Percentiles rank a stretch among this genome's conserved stretches.
Evolutionary conservation across 208 protist genomes (phyloP).

Genomic region (Leishmania gerbilli): DNA sequence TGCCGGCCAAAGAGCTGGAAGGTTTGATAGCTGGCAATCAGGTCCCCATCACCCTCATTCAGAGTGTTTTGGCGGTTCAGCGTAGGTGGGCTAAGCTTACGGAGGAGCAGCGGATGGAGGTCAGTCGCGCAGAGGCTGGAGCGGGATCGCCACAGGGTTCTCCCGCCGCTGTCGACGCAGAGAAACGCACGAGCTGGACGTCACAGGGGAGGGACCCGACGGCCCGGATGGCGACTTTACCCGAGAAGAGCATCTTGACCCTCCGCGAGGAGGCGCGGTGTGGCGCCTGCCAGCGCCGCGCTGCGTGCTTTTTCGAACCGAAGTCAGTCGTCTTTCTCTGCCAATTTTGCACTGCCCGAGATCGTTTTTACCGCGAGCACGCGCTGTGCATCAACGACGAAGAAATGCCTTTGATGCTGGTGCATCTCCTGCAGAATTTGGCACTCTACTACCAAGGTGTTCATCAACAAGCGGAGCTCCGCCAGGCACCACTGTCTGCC

Average conservation of each 20-base stretch:
- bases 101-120: slow-evolving; percentile 8
- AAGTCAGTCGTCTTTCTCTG: slow-evolving; percentile 74
- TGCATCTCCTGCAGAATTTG: slow-evolving; percentile 56
- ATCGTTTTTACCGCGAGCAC: slow-evolving; percentile 83
- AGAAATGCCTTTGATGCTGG: slow-evolving; percentile 44
- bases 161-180: background rate
- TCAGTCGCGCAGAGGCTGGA: background rate
- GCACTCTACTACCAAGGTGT: slow-evolving; percentile 37
- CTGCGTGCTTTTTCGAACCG: slow-evolving; percentile 65
- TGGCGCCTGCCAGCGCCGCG: slow-evolving; percentile 63
- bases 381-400: slow-evolving; percentile 87
- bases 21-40: slow-evolving; percentile 26
- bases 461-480: slow-evolving; percentile 48
- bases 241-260: slow-evolving; percentile 45
- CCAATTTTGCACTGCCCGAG: slow-evolving; percentile 74
- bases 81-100: slow-evolving; percentile 14
- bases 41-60: slow-evolving; percentile 19
- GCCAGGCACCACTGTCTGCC: slow-evolving; percentile 43
- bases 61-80: slow-evolving; percentile 32
- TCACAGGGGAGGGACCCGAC: background rate
- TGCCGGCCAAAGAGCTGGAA: slow-evolving; percentile 30
- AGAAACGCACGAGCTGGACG: slow-evolving; percentile 12
- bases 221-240: slow-evolving; percentile 22
- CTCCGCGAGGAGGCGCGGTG: slow-evolving; percentile 58
- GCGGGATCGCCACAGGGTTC: background rate